A percentile compares a stretch with the other conserved stretches of the same genome.
Conservation (phyloP, 148 eudicot species). For the Selenicereus undatus region DNA sequence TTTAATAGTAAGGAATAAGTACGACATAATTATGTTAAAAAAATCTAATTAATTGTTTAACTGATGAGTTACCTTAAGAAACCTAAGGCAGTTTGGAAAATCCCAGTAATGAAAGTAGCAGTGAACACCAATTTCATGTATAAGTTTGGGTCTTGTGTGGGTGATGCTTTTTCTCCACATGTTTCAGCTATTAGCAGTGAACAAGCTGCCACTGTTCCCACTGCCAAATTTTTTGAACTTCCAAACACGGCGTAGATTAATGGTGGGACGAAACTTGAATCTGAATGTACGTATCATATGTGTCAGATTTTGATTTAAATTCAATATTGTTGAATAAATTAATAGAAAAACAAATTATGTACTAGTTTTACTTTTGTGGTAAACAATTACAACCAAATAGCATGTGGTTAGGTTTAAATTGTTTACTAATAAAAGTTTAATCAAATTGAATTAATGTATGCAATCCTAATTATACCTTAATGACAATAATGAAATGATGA, state of each 20-base stretch:
- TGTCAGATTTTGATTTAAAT: no score
- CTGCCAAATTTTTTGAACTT: conserved; percentile 72
- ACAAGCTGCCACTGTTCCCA: conserved; percentile 79
- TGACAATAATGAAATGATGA: no score
- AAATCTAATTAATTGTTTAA: no score
- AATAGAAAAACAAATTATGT: neutral
- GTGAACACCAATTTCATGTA: conserved; percentile 67
- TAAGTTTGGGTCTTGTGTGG: conserved; percentile 32
- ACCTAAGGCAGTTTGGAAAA: conserved; percentile 60
- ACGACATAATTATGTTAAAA: no score
- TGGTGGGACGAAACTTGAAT: conserved; percentile 91
- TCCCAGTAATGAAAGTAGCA: conserved; percentile 63
- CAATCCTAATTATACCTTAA: no score
- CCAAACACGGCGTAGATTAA: conserved; percentile 71
- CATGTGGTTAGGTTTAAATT: no score
- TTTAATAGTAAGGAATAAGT: neutral
- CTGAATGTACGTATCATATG: conserved; percentile 25
- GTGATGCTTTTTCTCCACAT: conserved; percentile 39
- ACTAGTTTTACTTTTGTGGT: neutral
- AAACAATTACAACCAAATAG: neutral
- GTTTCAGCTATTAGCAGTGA: conserved; percentile 59
- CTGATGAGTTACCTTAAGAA: conserved; percentile 47
- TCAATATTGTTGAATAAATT: neutral
- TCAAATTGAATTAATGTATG: no score
- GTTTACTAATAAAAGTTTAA: no score